Percentiles rank a stretch among this genome's conserved stretches.
phyloP scores from a whole-genome alignment of 1,284 basidiomycete genomes.

The Lignosus rhinocerotis region DNA sequence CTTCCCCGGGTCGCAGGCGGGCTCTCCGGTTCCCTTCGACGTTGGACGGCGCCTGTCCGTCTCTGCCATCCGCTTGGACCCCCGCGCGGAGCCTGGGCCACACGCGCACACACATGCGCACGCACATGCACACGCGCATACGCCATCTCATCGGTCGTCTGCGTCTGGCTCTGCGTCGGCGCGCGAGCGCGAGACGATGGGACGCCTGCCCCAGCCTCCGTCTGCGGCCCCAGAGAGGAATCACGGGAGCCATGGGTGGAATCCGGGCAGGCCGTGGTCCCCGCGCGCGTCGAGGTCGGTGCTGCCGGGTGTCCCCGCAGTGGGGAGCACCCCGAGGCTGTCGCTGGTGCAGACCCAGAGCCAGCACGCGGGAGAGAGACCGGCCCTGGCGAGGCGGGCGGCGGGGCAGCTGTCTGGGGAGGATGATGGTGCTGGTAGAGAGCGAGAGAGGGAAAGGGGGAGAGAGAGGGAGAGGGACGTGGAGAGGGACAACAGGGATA shows the following conservation, averaged over 20 bases:
- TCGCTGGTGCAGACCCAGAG: constrained; percentile 1
- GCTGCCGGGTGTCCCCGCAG: constrained; percentile 3
- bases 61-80: constrained; percentile 50
- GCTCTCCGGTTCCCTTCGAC: constrained; percentile 50
- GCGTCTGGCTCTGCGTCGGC: not conserved
- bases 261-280: constrained; percentile 2
- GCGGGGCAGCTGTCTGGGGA: constrained; percentile 15
- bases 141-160: constrained; percentile 2
- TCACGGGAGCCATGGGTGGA: constrained; percentile 1
- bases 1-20: constrained; percentile 38
- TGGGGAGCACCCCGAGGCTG: constrained; percentile 1
- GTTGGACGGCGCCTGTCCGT: constrained; percentile 46
- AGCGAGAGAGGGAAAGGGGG: constrained; percentile 1
- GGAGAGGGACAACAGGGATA: constrained; percentile 1
- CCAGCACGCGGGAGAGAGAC: constrained; percentile 8
- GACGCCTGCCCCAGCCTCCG: constrained; percentile 15
- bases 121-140: not conserved
- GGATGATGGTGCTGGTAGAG: not conserved
- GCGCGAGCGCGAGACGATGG: not conserved
- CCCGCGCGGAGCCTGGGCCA: constrained; percentile 15
- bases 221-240: not conserved
- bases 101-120: not conserved
- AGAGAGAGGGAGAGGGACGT: constrained; percentile 9
- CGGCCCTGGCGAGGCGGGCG: constrained; percentile 16
- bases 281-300: constrained; percentile 11